Conservation (phyloP, 2,329 filamentous ascomycete species). For the Plenodomus lindquistii region DNA sequence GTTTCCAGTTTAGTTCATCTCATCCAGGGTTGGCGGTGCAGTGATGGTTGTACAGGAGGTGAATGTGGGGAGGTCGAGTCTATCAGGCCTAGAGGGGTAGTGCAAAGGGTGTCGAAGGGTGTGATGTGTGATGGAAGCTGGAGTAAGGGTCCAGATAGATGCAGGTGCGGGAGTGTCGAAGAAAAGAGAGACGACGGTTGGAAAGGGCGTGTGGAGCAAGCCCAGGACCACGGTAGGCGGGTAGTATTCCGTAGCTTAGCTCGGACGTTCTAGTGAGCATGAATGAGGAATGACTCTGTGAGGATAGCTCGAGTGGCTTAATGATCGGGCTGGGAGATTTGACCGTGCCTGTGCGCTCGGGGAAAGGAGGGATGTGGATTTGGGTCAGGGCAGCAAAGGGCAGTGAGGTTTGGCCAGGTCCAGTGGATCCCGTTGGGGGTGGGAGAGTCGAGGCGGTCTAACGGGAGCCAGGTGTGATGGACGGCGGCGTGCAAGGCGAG, state of each 20-base stretch:
- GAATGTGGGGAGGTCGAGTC: conserved; percentile 22
- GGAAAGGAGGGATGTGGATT: conserved; percentile 42
- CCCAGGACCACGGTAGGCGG: conserved; percentile 49
- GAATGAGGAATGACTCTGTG: conserved; percentile 45
- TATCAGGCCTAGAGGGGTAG: conserved; percentile 29
- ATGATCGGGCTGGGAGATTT: conserved; percentile 42
- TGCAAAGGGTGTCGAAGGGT: conserved; percentile 43
- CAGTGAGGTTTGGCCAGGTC: conserved; percentile 27
- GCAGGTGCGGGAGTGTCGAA: conserved; percentile 43
- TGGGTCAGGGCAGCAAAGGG: conserved; percentile 16
- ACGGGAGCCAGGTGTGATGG: conserved; percentile 27
- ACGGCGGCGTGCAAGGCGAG: conserved; percentile 22
- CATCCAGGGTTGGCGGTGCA: conserved; percentile 23
- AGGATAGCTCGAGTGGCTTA: conserved; percentile 45
- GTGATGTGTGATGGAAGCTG: conserved; percentile 39
- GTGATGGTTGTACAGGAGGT: conserved; percentile 15
- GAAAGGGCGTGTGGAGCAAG: conserved; percentile 46
- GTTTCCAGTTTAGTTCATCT: conserved; percentile 37
- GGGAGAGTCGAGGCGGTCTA: conserved; percentile 28
- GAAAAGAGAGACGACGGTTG: conserved; percentile 48
- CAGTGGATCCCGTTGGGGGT: conserved; percentile 17
- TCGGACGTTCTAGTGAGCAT: conserved; percentile 46
- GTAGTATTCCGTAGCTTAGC: conserved; percentile 45
- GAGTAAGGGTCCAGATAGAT: conserved; percentile 47
- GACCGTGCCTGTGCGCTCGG: conserved; percentile 41